These are phyloP conservation scores for Leucocoprinus birnbaumii DNA, from an alignment of 768 basidiomycete species.

Conservation along the genomic window DNA sequence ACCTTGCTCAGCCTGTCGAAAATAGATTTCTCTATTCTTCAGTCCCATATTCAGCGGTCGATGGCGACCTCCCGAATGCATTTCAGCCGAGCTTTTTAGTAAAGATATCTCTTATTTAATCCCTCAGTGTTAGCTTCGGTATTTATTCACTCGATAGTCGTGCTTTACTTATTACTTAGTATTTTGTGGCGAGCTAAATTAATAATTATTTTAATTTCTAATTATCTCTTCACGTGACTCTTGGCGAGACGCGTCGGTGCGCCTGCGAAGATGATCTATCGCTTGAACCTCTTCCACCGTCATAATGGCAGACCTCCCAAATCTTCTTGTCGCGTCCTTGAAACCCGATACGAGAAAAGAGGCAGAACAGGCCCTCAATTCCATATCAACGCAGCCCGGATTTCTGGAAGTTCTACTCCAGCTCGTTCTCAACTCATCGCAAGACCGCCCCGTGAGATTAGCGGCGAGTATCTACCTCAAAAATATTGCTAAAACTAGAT, in stretches of 20 bases:
- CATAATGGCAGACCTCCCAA: slow-evolving; percentile 63
- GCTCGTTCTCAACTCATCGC: slow-evolving; percentile 69
- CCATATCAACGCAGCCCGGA: slow-evolving; percentile 66
- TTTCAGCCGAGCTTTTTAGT: too few relatives aligned
- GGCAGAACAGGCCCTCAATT: slow-evolving; percentile 75
- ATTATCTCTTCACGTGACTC: background rate
- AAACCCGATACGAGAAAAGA: slow-evolving; percentile 68
- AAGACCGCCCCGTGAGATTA: slow-evolving; percentile 71
- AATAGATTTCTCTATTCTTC: background rate
- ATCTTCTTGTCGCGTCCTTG: slow-evolving; percentile 71
- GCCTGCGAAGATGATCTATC: background rate
- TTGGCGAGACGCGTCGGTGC: slow-evolving; percentile 1
- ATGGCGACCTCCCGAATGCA: background rate
- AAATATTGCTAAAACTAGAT: slow-evolving; percentile 82
- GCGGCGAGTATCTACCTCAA: slow-evolving; percentile 91
- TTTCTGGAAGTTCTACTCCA: slow-evolving; percentile 79
- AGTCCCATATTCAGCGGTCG: background rate
- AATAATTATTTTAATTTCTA: too few relatives aligned
- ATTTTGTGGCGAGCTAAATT: too few relatives aligned
- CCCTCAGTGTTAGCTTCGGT: too few relatives aligned
- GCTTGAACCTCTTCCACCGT: background rate
- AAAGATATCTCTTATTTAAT: too few relatives aligned
- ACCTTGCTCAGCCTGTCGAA: slow-evolving; percentile 16
- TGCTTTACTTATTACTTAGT: too few relatives aligned
- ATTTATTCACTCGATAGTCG: too few relatives aligned